A percentile compares a stretch with the other conserved stretches of the same genome.
phyloP scores from a whole-genome alignment of 148 eudicot genomes.

The Camellia granthamiana region DNA sequence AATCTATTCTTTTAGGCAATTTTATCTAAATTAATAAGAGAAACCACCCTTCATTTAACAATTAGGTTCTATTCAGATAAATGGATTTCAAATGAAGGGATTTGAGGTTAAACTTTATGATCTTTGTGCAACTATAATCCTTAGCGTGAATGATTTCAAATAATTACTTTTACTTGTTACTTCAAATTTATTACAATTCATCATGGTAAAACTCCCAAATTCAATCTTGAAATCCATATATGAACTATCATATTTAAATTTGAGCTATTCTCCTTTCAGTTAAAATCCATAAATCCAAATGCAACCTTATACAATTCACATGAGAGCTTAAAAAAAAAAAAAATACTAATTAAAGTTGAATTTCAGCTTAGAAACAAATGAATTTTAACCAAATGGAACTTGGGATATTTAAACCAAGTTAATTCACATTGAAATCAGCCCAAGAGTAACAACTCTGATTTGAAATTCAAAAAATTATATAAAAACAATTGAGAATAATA shows the following conservation, averaged over 20 bases:
- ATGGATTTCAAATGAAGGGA: no score
- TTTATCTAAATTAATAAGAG: neutral
- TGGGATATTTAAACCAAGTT: neutral
- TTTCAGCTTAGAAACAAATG: neutral
- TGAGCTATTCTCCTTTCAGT: no score
- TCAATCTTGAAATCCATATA: no score
- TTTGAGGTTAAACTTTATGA: no score
- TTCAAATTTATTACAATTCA: no score
- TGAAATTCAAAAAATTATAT: neutral
- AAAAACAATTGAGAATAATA: neutral
- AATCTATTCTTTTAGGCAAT: neutral
- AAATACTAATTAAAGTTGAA: neutral
- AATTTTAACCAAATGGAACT: neutral
- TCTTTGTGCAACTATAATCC: no score
- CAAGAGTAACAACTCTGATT: neutral
- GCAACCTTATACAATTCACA: neutral
- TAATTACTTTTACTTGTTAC: no score
- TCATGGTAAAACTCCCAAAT: no score
- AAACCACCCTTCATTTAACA: neutral
- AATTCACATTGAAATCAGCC: neutral
- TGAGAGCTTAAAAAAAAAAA: neutral
- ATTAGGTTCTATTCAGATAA: neutral
- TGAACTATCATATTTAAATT: no score
- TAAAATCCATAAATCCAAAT: no score
- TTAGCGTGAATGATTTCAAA: no score